A percentile compares a stretch with the other conserved stretches of the same genome.
phyloP scores from a whole-genome alignment of 1,139 yeast genomes.

The Chernovozyma aurita region DNA sequence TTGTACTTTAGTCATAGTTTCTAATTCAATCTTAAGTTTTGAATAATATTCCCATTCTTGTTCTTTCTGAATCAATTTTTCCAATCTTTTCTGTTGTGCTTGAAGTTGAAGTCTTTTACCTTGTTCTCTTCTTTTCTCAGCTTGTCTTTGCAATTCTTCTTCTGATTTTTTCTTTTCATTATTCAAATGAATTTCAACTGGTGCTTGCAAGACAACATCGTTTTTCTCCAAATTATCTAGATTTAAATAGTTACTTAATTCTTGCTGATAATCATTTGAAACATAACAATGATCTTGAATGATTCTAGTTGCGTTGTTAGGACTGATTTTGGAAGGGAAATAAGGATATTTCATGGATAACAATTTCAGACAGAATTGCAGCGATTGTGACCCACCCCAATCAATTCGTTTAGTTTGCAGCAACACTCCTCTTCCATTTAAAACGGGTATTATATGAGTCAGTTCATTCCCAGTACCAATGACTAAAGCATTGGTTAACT shows the following conservation, averaged over 20 bases:
- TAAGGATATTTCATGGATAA: slow-evolving; percentile 84
- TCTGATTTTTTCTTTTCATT: slow-evolving; percentile 69
- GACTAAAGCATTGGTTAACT: slow-evolving; percentile 58
- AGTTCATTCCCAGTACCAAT: slow-evolving; percentile 81
- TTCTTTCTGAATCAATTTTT: slow-evolving; percentile 75
- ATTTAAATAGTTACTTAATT: slow-evolving; percentile 53
- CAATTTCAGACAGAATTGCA: slow-evolving; percentile 57
- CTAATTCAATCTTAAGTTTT: slow-evolving; percentile 51
- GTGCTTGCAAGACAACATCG: slow-evolving; percentile 80
- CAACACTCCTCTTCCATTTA: slow-evolving; percentile 61
- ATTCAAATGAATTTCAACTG: slow-evolving; percentile 48
- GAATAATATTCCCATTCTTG: slow-evolving; percentile 72
- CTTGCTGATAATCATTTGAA: slow-evolving; percentile 62
- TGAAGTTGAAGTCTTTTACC: slow-evolving; percentile 90
- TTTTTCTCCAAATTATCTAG: slow-evolving; percentile 59
- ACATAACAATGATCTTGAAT: slow-evolving; percentile 78
- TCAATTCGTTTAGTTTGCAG: slow-evolving; percentile 76
- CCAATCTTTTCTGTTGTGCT: slow-evolving; percentile 79
- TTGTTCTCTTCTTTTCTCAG: slow-evolving; percentile 78
- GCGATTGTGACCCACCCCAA: slow-evolving; percentile 85
- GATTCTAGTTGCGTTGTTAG: slow-evolving; percentile 60
- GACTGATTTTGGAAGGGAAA: slow-evolving; percentile 71
- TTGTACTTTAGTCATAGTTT: slow-evolving; percentile 36
- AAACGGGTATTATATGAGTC: slow-evolving; percentile 78
- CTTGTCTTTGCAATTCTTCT: slow-evolving; percentile 73